Evolutionary conservation across 2,329 filamentous ascomycete species (phyloP).

Genomic region (Epichloe sp.): DNA sequence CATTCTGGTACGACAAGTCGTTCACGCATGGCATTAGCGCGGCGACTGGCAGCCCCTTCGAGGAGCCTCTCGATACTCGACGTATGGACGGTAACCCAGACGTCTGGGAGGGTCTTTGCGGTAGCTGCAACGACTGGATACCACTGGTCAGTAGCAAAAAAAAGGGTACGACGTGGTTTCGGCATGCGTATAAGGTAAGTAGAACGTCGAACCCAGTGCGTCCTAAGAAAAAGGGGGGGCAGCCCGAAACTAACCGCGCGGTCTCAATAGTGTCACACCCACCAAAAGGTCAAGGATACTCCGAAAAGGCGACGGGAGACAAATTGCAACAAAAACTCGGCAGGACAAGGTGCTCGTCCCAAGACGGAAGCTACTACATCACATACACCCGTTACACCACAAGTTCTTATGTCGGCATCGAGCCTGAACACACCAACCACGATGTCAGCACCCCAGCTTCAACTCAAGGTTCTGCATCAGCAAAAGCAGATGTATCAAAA

Average conservation of each 20-base stretch:
- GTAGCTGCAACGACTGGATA: slow-evolving; percentile 70
- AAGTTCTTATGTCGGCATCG: slow-evolving; percentile 11
- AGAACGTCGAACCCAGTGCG: not conserved
- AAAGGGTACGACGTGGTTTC: slow-evolving; percentile 86
- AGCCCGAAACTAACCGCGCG: not conserved
- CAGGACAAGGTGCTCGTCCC: slow-evolving; percentile 30
- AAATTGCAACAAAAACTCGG: slow-evolving; percentile 25
- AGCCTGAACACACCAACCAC: slow-evolving; percentile 5
- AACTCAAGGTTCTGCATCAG: slow-evolving; percentile 2
- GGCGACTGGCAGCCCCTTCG: slow-evolving; percentile 65
- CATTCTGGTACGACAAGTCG: slow-evolving; percentile 88
- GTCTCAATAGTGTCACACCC: slow-evolving; percentile 48
- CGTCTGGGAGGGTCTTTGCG: slow-evolving; percentile 69
- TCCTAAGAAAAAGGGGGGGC: slow-evolving; percentile 3
- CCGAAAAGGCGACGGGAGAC: slow-evolving; percentile 55
- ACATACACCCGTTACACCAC: slow-evolving; percentile 20
- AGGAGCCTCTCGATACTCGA: slow-evolving; percentile 61
- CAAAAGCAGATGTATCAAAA: slow-evolving; percentile 3
- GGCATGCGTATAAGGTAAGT: slow-evolving; percentile 73
- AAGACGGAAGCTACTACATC: slow-evolving; percentile 27
- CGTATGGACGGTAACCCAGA: slow-evolving; percentile 71
- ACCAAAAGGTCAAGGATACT: slow-evolving; percentile 58
- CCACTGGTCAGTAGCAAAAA: slow-evolving; percentile 75
- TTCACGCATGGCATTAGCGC: slow-evolving; percentile 81
- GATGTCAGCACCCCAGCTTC: slow-evolving; percentile 2